Base-by-base conservation (phyloP, 768 basidiomycete genomes). In the Astraeus odoratus region DNA sequence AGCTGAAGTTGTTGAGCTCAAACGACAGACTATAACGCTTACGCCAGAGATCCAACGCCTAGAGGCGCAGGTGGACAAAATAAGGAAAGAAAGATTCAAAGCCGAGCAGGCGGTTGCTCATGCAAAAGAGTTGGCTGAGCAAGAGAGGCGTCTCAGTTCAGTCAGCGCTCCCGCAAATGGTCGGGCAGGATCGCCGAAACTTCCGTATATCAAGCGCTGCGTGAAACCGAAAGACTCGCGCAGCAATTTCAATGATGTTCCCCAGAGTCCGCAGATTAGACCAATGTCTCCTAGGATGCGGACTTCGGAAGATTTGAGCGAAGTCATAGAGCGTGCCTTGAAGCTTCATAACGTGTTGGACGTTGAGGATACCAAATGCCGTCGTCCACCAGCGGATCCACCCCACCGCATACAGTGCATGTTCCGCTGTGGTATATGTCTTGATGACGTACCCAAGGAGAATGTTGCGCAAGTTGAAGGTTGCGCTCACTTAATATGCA, bases 401-500 rank as follows among this genome's bases (percentile, higher is more conserved):
- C 36, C 51, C 15, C 51, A 39, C 8, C 24, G 46, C 12, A 41
- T 54, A 1, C 74, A 72, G 34, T 27, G 30, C 40, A 63, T 49
- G 13, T 82, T 80, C 45, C 59, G 67, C 31, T 85, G 83, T 51
- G 65, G 66, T 6, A 66, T 84, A 30, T 85, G 83, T 57, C 55
- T 76, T 47, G 82, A 85, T 12, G 57, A 67, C 2, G 57, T 66
- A 33, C 63, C 71, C 0, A 64, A 67, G 35, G 72, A 76, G 34
- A 53, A 62, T 33, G 65, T 72, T 10, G 68, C 74, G n/a, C 53
- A 51, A n/a, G 53, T 79, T 9, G 67, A 61, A 7, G 57, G 25
- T 3, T 85, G 82, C 49, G 51, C 51, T 9, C 81, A 85, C 53
- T 48, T 48, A 12, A 75, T 77, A 55, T 85, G 83, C 57, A 66